A percentile compares a stretch with the other conserved stretches of the same genome.
Conservation (phyloP, 352 stramenopile genomes). For the Pythium guiyangense region DNA sequence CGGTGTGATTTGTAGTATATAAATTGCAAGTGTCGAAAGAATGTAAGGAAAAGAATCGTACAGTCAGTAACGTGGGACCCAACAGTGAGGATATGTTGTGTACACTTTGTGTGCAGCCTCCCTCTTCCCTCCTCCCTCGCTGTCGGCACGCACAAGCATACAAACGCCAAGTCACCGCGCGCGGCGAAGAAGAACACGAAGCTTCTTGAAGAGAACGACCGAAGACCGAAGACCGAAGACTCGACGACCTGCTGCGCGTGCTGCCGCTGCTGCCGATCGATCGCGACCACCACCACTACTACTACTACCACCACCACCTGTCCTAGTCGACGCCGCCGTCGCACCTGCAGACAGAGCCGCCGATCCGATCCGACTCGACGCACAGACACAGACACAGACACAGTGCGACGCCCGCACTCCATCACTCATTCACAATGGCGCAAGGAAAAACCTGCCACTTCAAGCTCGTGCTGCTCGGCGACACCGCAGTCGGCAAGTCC, state of each 20-base stretch:
- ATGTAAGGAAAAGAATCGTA: neutral
- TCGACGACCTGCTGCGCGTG: neutral
- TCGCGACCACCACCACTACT: too few species aligned
- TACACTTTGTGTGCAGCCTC: too few species aligned
- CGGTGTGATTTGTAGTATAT: neutral
- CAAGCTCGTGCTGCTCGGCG: constrained; percentile 99
- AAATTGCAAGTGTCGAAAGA: neutral
- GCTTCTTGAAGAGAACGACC: constrained; percentile 14
- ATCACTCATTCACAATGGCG: constrained; percentile 42
- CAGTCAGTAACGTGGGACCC: neutral
- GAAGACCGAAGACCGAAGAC: too few species aligned
- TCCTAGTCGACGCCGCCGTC: neutral
- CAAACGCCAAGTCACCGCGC: constrained; percentile 2
- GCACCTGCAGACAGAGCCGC: neutral
- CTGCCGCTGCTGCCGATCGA: neutral
- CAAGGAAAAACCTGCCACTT: constrained; percentile 93
- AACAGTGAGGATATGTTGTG: neutral
- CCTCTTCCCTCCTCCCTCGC: neutral
- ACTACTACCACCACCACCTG: neutral
- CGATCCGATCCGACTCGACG: constrained; percentile 1
- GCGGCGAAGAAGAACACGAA: constrained; percentile 14
- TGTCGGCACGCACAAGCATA: neutral
- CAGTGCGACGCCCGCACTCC: neutral
- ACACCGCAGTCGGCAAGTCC: constrained; percentile 99
- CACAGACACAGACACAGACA: neutral